Conservation (phyloP, 2,329 filamentous ascomycete species). For the Huntiella abstrusa region DNA sequence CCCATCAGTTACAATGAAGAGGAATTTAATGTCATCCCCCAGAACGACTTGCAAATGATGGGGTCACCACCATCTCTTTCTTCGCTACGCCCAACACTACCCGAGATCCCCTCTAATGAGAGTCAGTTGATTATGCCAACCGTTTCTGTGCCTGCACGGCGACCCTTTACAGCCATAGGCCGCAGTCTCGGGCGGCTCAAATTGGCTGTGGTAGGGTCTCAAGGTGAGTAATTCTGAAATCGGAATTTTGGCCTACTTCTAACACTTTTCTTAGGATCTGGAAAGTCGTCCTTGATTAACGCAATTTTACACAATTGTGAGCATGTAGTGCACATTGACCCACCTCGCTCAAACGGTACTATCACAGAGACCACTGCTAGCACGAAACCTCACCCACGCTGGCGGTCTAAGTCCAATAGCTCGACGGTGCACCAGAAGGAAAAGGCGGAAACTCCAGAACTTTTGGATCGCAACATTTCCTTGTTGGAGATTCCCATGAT, state of each 20-base stretch:
- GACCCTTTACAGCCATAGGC: constrained; percentile 77
- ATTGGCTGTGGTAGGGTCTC: constrained; percentile 65
- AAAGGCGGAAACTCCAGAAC: constrained; percentile 39
- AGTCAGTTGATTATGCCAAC: constrained; percentile 94
- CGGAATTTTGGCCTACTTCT: not conserved
- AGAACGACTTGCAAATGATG: too few relatives aligned
- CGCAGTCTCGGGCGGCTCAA: constrained; percentile 73
- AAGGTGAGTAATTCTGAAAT: constrained; percentile 28
- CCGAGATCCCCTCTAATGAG: too few relatives aligned
- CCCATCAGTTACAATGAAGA: constrained; percentile 7
- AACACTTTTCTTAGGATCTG: constrained; percentile 38
- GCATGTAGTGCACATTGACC: constrained; percentile 86
- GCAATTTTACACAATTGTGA: constrained; percentile 73
- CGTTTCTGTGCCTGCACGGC: constrained; percentile 70
- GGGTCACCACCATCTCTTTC: too few relatives aligned
- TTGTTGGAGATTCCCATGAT: constrained; percentile 64
- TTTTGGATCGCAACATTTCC: constrained; percentile 81
- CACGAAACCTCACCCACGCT: constrained; percentile 67
- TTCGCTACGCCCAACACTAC: too few relatives aligned
- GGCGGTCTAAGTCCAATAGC: constrained; percentile 68
- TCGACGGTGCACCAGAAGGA: constrained; percentile 23
- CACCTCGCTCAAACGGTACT: constrained; percentile 22
- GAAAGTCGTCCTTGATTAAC: constrained; percentile 78
- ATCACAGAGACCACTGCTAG: constrained; percentile 59
- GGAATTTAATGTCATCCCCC: not conserved